Evolutionary conservation across 2,329 filamentous ascomycete species (phyloP).

Genomic region (Chalaropsis thielavioides): DNA sequence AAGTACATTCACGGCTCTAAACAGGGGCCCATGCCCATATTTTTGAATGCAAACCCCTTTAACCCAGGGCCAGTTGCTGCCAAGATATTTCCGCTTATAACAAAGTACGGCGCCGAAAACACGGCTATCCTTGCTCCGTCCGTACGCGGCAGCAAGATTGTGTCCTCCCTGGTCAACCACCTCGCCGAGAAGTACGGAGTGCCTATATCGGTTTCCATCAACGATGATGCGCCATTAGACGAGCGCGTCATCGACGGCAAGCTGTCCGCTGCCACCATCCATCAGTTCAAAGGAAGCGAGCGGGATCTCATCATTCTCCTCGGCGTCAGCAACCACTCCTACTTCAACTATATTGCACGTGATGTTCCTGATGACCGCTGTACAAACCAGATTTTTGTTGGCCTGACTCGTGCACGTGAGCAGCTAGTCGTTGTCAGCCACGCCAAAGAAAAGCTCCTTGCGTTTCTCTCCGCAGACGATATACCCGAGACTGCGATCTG

Average conservation of each 20-base stretch:
- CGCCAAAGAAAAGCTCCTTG: conserved; percentile 19
- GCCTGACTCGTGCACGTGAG: conserved; percentile 22
- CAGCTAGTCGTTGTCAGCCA: conserved; percentile 23
- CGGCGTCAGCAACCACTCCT: conserved; percentile 21
- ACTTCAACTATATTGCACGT: conserved; percentile 21
- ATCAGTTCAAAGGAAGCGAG: conserved; percentile 26
- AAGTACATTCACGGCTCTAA: conserved; percentile 23
- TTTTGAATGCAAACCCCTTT: conserved; percentile 20
- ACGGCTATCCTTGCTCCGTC: conserved; percentile 13
- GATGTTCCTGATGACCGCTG: conserved; percentile 23
- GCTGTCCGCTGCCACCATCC: conserved; percentile 23
- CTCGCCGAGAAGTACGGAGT: conserved; percentile 16
- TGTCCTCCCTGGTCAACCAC: conserved; percentile 1
- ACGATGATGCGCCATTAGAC: conserved; percentile 21
- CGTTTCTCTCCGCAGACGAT: conserved; percentile 19
- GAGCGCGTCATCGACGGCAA: conserved; percentile 22
- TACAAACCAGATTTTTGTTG: conserved; percentile 24
- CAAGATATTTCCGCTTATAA: conserved; percentile 20
- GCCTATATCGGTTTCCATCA: conserved; percentile 20
- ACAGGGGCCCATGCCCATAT: conserved; percentile 22
- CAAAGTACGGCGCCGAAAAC: conserved; percentile 19
- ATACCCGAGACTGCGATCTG: conserved; percentile 7
- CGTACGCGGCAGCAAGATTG: background rate
- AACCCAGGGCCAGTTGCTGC: conserved; percentile 16
- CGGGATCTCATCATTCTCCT: conserved; percentile 23